Conservation (phyloP, 1,284 basidiomycete species). For the Rhodotorula sp. region DNA sequence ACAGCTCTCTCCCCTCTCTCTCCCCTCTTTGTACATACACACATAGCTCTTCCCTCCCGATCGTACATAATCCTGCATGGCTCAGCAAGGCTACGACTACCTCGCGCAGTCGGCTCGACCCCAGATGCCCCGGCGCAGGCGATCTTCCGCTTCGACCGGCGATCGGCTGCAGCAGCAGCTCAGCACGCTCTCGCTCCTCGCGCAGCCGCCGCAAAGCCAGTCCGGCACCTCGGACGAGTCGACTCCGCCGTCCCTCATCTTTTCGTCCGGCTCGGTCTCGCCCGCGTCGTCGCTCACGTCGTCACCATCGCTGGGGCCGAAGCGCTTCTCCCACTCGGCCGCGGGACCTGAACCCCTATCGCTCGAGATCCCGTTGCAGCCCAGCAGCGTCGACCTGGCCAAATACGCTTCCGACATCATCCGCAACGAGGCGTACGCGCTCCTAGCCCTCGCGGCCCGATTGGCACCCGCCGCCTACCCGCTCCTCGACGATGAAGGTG, state of each 20-base stretch:
- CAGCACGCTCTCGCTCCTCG: neutral
- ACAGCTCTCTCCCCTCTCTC: neutral
- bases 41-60: neutral
- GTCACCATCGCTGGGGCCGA: slow-evolving; percentile 33
- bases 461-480: slow-evolving; percentile 37
- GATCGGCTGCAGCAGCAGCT: neutral
- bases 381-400: slow-evolving; percentile 16
- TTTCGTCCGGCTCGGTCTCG: slow-evolving; percentile 27
- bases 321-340: slow-evolving; percentile 6
- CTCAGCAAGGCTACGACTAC: slow-evolving; percentile 1
- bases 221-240: slow-evolving; percentile 22
- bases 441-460: slow-evolving; percentile 43
- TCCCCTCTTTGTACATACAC: no score
- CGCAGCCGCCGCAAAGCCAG: neutral
- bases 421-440: slow-evolving; percentile 44
- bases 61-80: neutral
- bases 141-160: slow-evolving; percentile 3
- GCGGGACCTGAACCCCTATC: slow-evolving; percentile 6
- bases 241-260: slow-evolving; percentile 21
- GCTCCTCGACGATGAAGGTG: slow-evolving; percentile 33
- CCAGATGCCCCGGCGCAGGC: neutral
- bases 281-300: slow-evolving; percentile 33
- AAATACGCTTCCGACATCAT: slow-evolving; percentile 41
- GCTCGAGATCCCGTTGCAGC: slow-evolving; percentile 6
- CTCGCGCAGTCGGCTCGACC: neutral